These are phyloP conservation scores for Dovyalis caffra DNA, from an alignment of 345 rosid species.

Conservation along the genomic window DNA sequence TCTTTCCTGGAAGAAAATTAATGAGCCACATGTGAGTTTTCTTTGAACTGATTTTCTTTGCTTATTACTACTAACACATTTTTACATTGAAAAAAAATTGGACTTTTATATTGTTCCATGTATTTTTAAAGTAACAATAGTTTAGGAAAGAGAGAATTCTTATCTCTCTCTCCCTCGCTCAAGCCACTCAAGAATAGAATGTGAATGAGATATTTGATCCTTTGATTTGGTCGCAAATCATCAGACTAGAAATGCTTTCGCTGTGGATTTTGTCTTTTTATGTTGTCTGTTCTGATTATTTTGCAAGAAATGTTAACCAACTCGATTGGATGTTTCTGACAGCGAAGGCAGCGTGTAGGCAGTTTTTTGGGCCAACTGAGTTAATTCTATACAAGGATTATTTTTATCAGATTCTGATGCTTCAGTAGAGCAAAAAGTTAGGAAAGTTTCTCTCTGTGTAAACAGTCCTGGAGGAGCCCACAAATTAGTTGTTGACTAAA, in stretches of 20 bases:
- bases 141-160: neutral
- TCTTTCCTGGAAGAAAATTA: neutral
- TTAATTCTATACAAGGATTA: neutral
- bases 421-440: neutral
- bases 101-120: neutral
- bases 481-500: constrained; percentile 9
- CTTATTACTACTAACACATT: neutral
- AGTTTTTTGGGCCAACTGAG: neutral
- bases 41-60: neutral
- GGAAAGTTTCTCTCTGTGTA: constrained; percentile 1
- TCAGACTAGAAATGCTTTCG: neutral
- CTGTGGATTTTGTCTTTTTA: neutral
- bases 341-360: neutral
- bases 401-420: neutral
- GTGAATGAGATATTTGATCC: constrained; percentile 1
- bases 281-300: neutral
- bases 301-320: neutral
- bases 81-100: neutral
- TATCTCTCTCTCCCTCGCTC: neutral
- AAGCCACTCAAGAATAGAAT: neutral
- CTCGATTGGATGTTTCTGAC: constrained; percentile 5
- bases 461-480: constrained; percentile 11
- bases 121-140: neutral
- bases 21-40: neutral
- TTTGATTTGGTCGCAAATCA: constrained; percentile 5